Percentiles rank a stretch among this genome's conserved stretches.
These are phyloP conservation scores for Aegilops umbellulata DNA, from an alignment of 176 grass and related monocot genomes.

Conservation along the genomic window DNA sequence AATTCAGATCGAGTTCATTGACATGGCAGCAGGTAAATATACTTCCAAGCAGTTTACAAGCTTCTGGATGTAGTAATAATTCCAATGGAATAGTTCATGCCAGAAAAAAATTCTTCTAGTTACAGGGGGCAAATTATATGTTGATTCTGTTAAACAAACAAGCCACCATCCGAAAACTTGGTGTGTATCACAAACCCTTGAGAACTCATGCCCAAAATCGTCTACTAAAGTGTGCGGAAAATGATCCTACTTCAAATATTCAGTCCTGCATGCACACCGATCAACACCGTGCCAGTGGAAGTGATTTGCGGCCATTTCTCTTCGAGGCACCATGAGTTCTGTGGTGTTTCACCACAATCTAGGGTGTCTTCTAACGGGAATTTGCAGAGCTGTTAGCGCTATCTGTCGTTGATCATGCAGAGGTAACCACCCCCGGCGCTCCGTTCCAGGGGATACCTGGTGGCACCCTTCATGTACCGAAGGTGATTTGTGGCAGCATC, in stretches of 20 bases:
- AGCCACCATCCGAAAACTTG: background rate
- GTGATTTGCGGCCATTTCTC: background rate
- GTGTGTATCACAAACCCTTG: background rate
- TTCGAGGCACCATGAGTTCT: background rate
- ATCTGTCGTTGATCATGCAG: slow-evolving; percentile 50
- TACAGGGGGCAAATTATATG: slow-evolving; percentile 6
- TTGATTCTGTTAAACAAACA: background rate
- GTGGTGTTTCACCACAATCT: background rate
- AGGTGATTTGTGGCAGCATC: slow-evolving; percentile 62
- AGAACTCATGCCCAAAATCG: background rate
- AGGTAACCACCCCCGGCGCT: slow-evolving; percentile 56
- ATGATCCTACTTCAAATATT: background rate
- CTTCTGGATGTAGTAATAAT: no score
- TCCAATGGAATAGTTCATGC: no score
- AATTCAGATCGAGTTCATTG: no score
- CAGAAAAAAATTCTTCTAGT: background rate
- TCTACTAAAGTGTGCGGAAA: background rate
- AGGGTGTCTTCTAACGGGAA: background rate
- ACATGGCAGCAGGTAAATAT: no score
- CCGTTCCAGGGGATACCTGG: slow-evolving; percentile 75
- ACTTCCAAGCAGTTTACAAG: no score
- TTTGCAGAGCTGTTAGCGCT: background rate
- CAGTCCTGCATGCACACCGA: background rate
- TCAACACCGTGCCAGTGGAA: background rate
- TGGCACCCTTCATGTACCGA: slow-evolving; percentile 50